A percentile compares a stretch with the other conserved stretches of the same genome.
Conservation (phyloP, 371 early-diverging fungal species). For the Choanephora cucurbitarum region DNA sequence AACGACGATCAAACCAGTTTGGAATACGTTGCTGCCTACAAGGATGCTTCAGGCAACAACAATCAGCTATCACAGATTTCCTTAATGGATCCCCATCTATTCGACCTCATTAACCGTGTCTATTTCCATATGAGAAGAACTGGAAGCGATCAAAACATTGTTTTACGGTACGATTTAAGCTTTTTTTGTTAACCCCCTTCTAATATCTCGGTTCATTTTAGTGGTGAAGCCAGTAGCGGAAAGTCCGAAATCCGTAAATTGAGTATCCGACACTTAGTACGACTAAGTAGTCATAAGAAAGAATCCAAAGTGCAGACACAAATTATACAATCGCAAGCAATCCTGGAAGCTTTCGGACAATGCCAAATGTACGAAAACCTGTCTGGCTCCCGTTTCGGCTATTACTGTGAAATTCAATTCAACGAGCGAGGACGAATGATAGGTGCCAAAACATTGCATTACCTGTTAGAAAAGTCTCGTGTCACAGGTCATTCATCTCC, state of each 20-base stretch:
- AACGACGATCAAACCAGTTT: constrained; percentile 65
- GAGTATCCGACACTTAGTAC: constrained; percentile 68
- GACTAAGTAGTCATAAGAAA: constrained; percentile 74
- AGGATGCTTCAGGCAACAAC: constrained; percentile 43
- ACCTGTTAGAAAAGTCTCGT: constrained; percentile 86
- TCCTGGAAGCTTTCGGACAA: constrained; percentile 86
- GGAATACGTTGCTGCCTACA: constrained; percentile 73
- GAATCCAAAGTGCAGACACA: constrained; percentile 77
- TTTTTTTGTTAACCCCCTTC: constrained; percentile 5
- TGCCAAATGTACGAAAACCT: constrained; percentile 69
- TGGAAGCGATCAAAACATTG: constrained; percentile 77
- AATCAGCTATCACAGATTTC: constrained; percentile 11
- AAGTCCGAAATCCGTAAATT: constrained; percentile 76
- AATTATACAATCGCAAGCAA: constrained; percentile 67
- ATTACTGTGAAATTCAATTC: constrained; percentile 89
- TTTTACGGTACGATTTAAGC: constrained; percentile 49
- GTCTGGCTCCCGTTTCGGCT: constrained; percentile 85
- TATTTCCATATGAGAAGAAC: constrained; percentile 81
- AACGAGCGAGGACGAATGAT: constrained; percentile 62
- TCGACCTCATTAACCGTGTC: constrained; percentile 67
- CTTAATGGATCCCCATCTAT: constrained; percentile 77
- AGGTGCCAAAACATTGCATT: constrained; percentile 82
- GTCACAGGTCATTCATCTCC: constrained; percentile 49
- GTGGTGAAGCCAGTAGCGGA: constrained; percentile 87
- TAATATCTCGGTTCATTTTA: constrained; percentile 32